phyloP scores from a whole-genome alignment of 2,329 filamentous ascomycete species.

The Diplodia sapinea region DNA sequence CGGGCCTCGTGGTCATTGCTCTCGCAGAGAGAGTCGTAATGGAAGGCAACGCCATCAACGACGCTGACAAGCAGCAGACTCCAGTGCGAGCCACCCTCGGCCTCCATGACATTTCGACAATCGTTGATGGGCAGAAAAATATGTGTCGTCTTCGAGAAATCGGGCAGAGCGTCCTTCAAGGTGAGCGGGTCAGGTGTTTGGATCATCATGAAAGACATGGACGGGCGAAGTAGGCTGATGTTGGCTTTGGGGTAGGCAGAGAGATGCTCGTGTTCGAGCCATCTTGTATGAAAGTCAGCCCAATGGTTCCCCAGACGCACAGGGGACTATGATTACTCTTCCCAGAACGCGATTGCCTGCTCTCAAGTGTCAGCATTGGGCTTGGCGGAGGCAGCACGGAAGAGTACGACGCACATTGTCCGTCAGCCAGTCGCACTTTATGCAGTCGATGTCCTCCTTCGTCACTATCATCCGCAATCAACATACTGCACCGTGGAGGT shows the following conservation, averaged over 20 bases:
- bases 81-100: slow-evolving; percentile 96
- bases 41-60: slow-evolving; percentile 89
- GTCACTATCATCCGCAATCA: slow-evolving; percentile 65
- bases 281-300: slow-evolving; percentile 53
- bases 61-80: slow-evolving; percentile 87
- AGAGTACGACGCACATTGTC: slow-evolving; percentile 73
- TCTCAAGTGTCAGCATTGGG: slow-evolving; percentile 29
- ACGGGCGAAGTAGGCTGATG: slow-evolving; percentile 88
- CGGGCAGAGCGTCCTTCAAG: slow-evolving; percentile 72
- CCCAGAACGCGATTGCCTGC: slow-evolving; percentile 95
- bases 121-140: slow-evolving; percentile 97
- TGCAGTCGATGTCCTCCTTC: slow-evolving; percentile 83
- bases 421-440: slow-evolving; percentile 94
- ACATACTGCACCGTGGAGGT: not conserved
- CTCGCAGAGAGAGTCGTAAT: slow-evolving; percentile 83
- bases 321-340: slow-evolving; percentile 70
- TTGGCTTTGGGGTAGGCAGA: slow-evolving; percentile 78
- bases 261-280: slow-evolving; percentile 88
- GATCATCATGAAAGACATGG: slow-evolving; percentile 91
- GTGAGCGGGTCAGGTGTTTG: slow-evolving; percentile 66
- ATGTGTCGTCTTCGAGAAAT: slow-evolving; percentile 82
- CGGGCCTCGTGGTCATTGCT: slow-evolving; percentile 75
- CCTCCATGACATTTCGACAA: slow-evolving; percentile 74
- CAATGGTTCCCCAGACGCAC: not conserved
- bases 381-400: not conserved